These are phyloP conservation scores for Thalassiosira livingstoniorum DNA, from an alignment of 352 stramenopile genomes.

Conservation along the genomic window DNA sequence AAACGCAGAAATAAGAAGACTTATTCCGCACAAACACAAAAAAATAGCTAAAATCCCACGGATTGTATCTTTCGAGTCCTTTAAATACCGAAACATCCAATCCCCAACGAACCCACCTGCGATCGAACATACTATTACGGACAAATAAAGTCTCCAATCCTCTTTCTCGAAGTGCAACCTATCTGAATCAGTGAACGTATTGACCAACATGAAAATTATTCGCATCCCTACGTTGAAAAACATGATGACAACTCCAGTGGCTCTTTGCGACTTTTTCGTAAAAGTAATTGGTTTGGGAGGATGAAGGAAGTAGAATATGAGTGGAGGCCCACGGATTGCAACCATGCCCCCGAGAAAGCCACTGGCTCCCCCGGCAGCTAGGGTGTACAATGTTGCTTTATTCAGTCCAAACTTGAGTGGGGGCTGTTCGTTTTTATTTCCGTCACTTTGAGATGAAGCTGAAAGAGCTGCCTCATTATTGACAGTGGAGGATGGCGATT, in stretches of 20 bases:
- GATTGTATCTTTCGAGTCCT: conserved; percentile 52
- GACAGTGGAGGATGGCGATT: background rate
- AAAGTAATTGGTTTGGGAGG: conserved; percentile 47
- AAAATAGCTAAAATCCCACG: conserved; percentile 46
- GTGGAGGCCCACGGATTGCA: conserved; percentile 53
- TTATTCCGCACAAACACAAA: conserved; percentile 41
- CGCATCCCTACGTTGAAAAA: conserved; percentile 52
- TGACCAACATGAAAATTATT: conserved; percentile 51
- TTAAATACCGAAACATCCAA: conserved; percentile 51
- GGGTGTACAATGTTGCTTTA: conserved; percentile 32
- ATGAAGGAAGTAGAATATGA: conserved; percentile 66
- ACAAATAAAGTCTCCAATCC: conserved; percentile 55
- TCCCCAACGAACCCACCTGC: conserved; percentile 37
- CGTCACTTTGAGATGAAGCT: background rate
- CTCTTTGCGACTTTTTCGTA: conserved; percentile 46
- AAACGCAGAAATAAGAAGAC: conserved; percentile 40
- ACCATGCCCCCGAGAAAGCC: conserved; percentile 59
- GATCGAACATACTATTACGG: conserved; percentile 39
- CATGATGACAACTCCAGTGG: conserved; percentile 56
- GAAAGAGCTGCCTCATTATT: background rate
- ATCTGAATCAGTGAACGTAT: conserved; percentile 27
- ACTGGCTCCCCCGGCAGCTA: conserved; percentile 33
- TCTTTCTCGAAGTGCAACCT: conserved; percentile 33
- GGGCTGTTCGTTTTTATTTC: background rate
- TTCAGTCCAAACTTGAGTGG: conserved; percentile 28